Percentiles rank a stretch among this genome's conserved stretches.
These are phyloP conservation scores for Immersiella caudata DNA, from an alignment of 495 filamentous ascomycete species.

Conservation along the genomic window DNA sequence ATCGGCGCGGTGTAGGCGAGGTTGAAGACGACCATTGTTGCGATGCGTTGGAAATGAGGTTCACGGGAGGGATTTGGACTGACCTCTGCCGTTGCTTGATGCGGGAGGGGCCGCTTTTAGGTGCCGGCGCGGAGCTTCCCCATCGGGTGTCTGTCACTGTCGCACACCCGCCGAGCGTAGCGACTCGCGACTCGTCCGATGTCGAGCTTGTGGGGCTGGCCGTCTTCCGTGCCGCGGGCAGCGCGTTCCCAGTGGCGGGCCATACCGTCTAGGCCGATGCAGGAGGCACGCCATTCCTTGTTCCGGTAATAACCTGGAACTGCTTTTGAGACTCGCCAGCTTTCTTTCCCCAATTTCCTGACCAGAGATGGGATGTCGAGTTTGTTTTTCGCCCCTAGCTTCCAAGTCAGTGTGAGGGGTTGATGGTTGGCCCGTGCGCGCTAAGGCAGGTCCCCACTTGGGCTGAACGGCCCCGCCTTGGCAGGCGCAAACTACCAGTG, in stretches of 20 bases:
- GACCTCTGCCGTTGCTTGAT: neutral
- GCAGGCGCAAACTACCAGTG: neutral
- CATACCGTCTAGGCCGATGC: no score
- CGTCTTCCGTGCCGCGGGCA: no score
- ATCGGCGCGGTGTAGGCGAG: slow-evolving; percentile 45
- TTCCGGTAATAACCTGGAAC: no score
- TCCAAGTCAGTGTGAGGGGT: no score
- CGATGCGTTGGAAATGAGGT: neutral
- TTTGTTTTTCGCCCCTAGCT: no score
- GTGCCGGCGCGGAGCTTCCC: slow-evolving; percentile 5
- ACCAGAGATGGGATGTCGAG: no score
- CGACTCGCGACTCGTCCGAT: neutral
- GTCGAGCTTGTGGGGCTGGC: neutral
- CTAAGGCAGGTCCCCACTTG: neutral
- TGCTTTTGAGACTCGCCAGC: no score
- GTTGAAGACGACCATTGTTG: slow-evolving; percentile 42
- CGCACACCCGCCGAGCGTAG: neutral
- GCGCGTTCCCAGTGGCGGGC: no score
- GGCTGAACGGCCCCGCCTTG: neutral
- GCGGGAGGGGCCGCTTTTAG: neutral
- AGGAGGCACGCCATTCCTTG: no score
- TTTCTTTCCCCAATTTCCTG: no score
- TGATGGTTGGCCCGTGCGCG: no score
- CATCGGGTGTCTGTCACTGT: slow-evolving; percentile 2
- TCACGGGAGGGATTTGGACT: neutral